Evolutionary conservation across 1,284 basidiomycete species (phyloP).

Genomic region (Malassezia brasiliensis): DNA sequence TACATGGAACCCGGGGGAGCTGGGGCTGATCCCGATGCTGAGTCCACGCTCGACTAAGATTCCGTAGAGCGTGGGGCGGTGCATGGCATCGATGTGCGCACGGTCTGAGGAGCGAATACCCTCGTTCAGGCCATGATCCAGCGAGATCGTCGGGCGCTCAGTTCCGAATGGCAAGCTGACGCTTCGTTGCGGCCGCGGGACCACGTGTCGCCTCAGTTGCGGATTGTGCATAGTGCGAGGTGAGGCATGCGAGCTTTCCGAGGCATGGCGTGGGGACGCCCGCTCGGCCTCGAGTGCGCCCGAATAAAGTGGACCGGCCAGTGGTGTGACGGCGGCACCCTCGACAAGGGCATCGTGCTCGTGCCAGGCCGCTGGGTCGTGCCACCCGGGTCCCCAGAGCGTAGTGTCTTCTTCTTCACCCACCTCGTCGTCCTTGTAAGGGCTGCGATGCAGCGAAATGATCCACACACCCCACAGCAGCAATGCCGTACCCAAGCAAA

Average conservation of each 20-base stretch:
- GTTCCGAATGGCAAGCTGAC: background rate
- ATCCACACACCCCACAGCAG: constrained; percentile 83
- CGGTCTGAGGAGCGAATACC: constrained; percentile 2
- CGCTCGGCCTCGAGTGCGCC: background rate
- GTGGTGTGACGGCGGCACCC: background rate
- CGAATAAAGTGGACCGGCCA: background rate
- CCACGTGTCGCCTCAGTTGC: background rate
- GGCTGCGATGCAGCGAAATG: constrained; percentile 52
- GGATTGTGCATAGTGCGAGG: background rate
- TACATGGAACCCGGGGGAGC: constrained; percentile 43
- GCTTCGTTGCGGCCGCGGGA: background rate
- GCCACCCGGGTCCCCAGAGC: constrained; percentile 11
- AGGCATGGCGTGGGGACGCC: background rate
- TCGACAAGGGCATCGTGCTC: background rate
- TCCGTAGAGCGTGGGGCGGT: constrained; percentile 10
- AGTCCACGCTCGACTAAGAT: constrained; percentile 38
- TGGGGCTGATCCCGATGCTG: constrained; percentile 39
- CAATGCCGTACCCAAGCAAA: constrained; percentile 67
- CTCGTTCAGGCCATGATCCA: constrained; percentile 23
- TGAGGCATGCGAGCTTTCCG: background rate
- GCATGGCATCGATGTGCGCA: constrained; percentile 14
- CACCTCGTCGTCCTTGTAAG: constrained; percentile 13
- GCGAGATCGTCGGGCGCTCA: constrained; percentile 18
- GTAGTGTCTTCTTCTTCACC: constrained; percentile 3
- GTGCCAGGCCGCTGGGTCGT: constrained; percentile 7